Evolutionary conservation across 179 eudicot species (phyloP).

Genomic region (Vitellaria paradoxa): DNA sequence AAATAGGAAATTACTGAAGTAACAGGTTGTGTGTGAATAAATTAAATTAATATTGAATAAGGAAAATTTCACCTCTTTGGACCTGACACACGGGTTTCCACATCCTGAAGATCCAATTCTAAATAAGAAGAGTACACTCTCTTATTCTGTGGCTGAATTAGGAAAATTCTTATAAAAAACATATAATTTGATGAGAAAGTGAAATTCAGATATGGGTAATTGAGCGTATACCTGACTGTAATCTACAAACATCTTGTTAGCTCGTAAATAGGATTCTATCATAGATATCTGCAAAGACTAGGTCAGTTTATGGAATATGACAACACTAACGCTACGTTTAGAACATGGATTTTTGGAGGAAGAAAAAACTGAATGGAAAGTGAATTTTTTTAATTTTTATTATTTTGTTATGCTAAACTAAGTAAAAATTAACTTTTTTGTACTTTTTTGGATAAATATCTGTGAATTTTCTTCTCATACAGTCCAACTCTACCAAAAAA

Average conservation of each 20-base stretch:
- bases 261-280: constrained; percentile 8
- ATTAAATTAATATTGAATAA: neutral
- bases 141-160: neutral
- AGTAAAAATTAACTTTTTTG: too few species aligned
- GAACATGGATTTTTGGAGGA: too few species aligned
- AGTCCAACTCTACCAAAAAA: too few species aligned
- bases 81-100: constrained; percentile 12
- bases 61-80: constrained; percentile 6
- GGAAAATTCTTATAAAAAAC: neutral
- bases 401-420: too few species aligned
- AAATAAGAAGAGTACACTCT: constrained; percentile 3
- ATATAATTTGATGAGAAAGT: neutral
- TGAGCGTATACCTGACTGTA: constrained; percentile 1
- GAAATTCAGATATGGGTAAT: neutral
- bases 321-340: too few species aligned
- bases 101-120: constrained; percentile 6
- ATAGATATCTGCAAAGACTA: neutral
- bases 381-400: too few species aligned
- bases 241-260: constrained; percentile 13
- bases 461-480: too few species aligned
- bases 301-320: neutral
- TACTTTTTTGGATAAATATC: too few species aligned
- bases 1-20: too few species aligned
- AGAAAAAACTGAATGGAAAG: too few species aligned
- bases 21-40: too few species aligned